Evolutionary conservation across 208 protist species (phyloP), one percentile per base, ranked within the genome.

Genomic region (Trypanosoma avium): DNA sequence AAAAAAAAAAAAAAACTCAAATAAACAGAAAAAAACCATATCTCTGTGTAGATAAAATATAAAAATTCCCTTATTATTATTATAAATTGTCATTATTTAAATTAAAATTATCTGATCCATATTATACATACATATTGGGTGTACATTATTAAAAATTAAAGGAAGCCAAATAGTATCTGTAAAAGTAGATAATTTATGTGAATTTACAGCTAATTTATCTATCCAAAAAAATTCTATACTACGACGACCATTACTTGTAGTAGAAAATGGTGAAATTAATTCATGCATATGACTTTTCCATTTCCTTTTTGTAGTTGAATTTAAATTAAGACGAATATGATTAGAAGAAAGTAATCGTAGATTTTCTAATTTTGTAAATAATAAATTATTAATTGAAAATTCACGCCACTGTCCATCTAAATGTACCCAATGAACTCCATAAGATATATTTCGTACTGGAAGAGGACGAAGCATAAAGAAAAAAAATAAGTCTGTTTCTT

Each of bases 401-500:
- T 7, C 30, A 24, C 53, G 36, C 67, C 62, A 74, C 12, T 46
- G 30, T 33, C 74, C 67, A 27, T 62, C 45, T 19, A 45, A 58
- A 30, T 35, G 36, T 19, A 79, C 49, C 67, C 59, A 67, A 33
- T 83, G 61, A 13, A 35, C 53, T 30, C 36, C 36, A 40, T 24
- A 7, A 17, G 52, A 58, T 8, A 54, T 33, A 42, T 47, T 30
- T 40, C 56, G 30, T n/a, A 42, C 35, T 29, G 45, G 61, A 19
- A 63, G 29, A 43, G 73, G 74, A 10, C 63, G 47, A 29, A 36
- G 55, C 45, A 77, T 56, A 17, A 91, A 72, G 15, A 88, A 79
- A n/a, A 85, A 50, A 65, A 88, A 87, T 0, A 92, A 70, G 56
- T 81, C 79, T 1, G 81, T 82, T 50, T 91, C 81, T 30, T 91